Percentiles rank a stretch among this genome's conserved stretches.
Evolutionary conservation across 2,329 filamentous ascomycete species (phyloP).

Genomic region (Phialemoniopsis sp.): DNA sequence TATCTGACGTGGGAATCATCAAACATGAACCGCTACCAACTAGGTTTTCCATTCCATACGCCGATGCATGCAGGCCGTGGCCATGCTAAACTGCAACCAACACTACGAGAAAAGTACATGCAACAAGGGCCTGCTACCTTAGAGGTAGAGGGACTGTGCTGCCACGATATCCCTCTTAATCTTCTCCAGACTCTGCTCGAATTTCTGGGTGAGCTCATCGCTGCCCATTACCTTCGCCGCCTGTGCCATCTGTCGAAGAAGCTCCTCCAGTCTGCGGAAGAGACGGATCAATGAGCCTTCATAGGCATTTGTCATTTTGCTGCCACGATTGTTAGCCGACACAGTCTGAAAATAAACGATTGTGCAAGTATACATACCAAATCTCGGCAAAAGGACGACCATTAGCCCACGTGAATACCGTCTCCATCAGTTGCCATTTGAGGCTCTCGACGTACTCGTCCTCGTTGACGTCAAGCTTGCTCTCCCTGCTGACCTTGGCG

Average conservation of each 20-base stretch:
- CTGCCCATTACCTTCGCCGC: conserved; percentile 98
- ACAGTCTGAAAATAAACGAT: neutral
- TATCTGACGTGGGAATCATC: too few relatives aligned
- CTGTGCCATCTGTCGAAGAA: conserved; percentile 91
- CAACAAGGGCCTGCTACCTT: conserved; percentile 19
- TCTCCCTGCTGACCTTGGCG: conserved; percentile 91
- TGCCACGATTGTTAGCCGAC: conserved; percentile 6
- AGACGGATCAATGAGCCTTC: conserved; percentile 94
- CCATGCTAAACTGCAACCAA: too few relatives aligned
- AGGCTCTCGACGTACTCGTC: conserved; percentile 87
- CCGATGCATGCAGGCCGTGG: too few relatives aligned
- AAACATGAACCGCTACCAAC: too few relatives aligned
- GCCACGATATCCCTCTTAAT: conserved; percentile 92
- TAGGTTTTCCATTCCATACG: too few relatives aligned
- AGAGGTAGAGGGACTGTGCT: conserved; percentile 89
- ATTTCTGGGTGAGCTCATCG: conserved; percentile 88
- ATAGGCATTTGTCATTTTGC: conserved; percentile 99
- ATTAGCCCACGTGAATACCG: conserved; percentile 87
- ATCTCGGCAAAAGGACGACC: conserved; percentile 89
- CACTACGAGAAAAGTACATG: too few relatives aligned
- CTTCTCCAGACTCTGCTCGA: conserved; percentile 80
- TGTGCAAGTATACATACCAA: conserved; percentile 61
- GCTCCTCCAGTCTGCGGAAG: conserved; percentile 91
- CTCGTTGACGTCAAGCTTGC: conserved; percentile 90
- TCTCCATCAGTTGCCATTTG: conserved; percentile 96